Base-by-base conservation (phyloP, 495 filamentous ascomycete species). In the Mycothermus thermophilus region DNA sequence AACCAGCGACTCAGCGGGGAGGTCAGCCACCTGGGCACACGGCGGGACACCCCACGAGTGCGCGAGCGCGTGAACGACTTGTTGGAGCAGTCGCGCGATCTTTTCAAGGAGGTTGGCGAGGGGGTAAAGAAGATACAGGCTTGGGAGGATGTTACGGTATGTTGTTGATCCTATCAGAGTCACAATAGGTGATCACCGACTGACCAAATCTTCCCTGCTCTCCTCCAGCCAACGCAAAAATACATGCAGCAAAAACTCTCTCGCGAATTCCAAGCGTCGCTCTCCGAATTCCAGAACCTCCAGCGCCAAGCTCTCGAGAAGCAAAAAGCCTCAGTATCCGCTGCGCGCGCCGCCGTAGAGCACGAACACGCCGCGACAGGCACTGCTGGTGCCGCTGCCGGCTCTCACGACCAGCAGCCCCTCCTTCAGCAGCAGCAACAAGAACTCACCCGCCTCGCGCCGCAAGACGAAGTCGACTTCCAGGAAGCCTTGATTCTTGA, bases 391-490 rank as follows among this genome's bases (percentile, higher is more conserved):
- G 22, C 27, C 27, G 30, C 31, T 17, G 16, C 19, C 40, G 50
- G 52, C 24, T 38, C 47, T 30, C 47, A 37, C 14, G 30, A 48
- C 35, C 44, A 63, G 3, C 59, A 52, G 23, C 42, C 48, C 9
- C 40, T 42, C 15, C 30, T 36, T 5, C 66, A 70, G 34, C 81
- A 86, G 48, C 69, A 25, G 11, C 22, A 88, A 35, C 74, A 88
- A 50, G 75, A 90, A 43, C 72, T 82, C 46, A 64, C 79, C 17
- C 81, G 79, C 11, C 70, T 96, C 1, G 90, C 90, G 1, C 72
- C 85, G 23, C 90, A 99, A 53, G 79, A 83, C 50, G 90, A 99
- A 48, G 90, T 99, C 32, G 86, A 96, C 49, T 99, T 96, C 64
- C 92, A 99, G 50, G 92, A 96, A 41, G 75, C 79, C 8, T 62